Conservation (phyloP, 179 eudicot genomes). For the Nepenthes alata region DNA sequence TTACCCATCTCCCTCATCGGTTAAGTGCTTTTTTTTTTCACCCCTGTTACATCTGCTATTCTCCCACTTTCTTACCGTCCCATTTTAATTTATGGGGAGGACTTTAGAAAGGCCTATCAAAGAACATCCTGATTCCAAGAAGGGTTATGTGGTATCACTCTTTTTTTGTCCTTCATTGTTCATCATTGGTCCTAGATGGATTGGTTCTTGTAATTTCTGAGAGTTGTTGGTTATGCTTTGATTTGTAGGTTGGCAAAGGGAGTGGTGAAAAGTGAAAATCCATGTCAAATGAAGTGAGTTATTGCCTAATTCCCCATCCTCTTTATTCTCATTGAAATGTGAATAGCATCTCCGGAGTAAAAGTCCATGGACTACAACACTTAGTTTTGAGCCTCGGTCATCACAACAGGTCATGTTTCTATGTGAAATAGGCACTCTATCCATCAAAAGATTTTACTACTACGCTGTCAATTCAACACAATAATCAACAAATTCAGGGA, state of each 20-base stretch:
- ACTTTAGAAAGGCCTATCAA: conserved; percentile 59
- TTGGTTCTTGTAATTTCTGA: neutral
- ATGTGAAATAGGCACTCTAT: no score
- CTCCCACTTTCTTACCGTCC: no score
- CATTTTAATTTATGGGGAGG: conserved; percentile 31
- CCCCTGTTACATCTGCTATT: no score
- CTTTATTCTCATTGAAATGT: neutral
- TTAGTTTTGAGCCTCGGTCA: no score
- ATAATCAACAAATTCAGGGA: conserved; percentile 1
- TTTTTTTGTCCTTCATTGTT: conserved; percentile 11
- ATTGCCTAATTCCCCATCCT: neutral
- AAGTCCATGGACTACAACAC: no score
- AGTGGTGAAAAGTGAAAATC: conserved; percentile 85
- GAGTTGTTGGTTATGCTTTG: neutral
- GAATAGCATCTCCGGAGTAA: no score
- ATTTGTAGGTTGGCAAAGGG: conserved; percentile 48
- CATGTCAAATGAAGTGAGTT: conserved; percentile 61
- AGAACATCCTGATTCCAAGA: conserved; percentile 59
- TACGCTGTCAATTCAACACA: no score
- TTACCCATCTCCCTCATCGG: neutral
- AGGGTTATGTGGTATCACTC: conserved; percentile 13
- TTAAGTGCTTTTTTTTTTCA: neutral
- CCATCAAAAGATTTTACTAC: no score
- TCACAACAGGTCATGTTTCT: no score
- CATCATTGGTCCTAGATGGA: neutral